Evolutionary conservation across 176 grass and related monocot species (phyloP).

Genomic region (Carex parvula): DNA sequence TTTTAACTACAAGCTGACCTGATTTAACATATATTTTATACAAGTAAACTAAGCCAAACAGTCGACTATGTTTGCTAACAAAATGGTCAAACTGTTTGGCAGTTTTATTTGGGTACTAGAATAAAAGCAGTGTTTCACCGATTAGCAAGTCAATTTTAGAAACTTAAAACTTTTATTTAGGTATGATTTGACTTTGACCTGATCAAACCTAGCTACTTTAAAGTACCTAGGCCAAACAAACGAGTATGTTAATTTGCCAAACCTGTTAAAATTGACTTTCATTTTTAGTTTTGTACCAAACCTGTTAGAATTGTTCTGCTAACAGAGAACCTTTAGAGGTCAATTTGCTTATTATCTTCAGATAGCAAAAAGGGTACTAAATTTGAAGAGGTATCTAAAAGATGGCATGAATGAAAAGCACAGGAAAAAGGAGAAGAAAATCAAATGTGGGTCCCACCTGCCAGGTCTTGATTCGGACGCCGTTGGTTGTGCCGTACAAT

Average conservation of each 20-base stretch:
- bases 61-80: neutral
- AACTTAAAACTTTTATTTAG: neutral
- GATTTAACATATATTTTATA: neutral
- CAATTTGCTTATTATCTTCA: neutral
- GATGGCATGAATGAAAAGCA: neutral
- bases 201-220: neutral
- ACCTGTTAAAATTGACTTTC: neutral
- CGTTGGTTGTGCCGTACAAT: slow-evolving; percentile 42
- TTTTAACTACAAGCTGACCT: neutral
- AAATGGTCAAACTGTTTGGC: neutral
- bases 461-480: slow-evolving; percentile 62
- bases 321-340: neutral
- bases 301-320: neutral
- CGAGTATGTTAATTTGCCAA: neutral
- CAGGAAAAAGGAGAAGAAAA: neutral
- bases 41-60: neutral
- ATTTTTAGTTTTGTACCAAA: neutral
- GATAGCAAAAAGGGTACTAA: neutral
- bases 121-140: neutral
- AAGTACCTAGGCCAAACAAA: neutral
- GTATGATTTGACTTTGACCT: neutral
- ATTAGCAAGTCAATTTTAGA: neutral
- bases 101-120: neutral
- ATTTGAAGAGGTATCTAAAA: neutral
- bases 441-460: slow-evolving; percentile 24